Evolutionary conservation across 176 grass and related monocot species (phyloP).

Genomic region (Dendrocalamus sinicus): DNA sequence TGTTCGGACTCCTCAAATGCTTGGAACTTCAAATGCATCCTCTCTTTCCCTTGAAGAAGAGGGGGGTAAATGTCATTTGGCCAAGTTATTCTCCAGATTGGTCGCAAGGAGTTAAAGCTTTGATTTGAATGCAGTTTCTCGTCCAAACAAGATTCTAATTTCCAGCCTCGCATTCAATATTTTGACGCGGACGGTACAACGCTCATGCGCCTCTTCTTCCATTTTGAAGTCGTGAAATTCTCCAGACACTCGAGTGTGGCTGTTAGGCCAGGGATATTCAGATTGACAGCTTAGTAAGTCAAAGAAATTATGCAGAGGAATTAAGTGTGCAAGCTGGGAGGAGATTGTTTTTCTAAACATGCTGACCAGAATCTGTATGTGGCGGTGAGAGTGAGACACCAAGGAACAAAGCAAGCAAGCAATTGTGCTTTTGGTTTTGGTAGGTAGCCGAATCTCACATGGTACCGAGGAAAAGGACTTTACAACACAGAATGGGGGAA

Average conservation of each 20-base stretch:
- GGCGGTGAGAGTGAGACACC: background rate
- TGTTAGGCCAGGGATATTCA: background rate
- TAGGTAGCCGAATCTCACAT: constrained; percentile 45
- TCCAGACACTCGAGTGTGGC: background rate
- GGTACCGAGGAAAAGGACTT: constrained; percentile 37
- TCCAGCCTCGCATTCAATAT: no score
- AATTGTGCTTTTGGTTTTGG: background rate
- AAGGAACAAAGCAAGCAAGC: background rate
- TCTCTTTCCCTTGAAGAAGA: background rate
- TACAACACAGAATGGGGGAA: constrained; percentile 19
- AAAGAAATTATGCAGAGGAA: background rate
- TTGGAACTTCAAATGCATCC: background rate
- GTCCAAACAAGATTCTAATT: background rate
- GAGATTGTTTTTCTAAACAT: constrained; percentile 6
- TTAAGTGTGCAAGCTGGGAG: background rate
- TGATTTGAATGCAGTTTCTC: background rate
- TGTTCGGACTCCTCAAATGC: constrained; percentile 8
- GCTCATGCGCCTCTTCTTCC: background rate
- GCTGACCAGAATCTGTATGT: background rate
- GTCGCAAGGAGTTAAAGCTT: background rate
- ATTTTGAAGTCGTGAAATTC: background rate
- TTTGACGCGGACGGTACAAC: background rate
- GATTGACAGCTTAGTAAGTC: background rate
- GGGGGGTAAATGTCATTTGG: background rate
- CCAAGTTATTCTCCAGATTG: background rate